These are phyloP conservation scores for Babesia gibsoni DNA, from an alignment of 169 alveolate genomes.

Conservation along the genomic window DNA sequence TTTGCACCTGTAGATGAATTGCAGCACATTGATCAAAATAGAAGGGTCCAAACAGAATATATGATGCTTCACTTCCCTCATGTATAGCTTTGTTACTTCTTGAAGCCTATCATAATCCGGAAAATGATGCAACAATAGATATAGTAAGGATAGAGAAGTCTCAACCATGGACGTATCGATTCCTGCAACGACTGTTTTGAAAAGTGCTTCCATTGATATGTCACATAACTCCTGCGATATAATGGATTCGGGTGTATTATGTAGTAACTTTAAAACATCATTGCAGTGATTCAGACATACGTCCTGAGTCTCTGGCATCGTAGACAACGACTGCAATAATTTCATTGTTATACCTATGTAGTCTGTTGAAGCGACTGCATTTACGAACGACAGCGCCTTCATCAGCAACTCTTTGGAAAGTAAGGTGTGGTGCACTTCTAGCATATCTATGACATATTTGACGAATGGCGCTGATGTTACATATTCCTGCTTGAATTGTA, in stretches of 20 bases:
- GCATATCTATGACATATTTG: not conserved
- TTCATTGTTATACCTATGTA: not conserved
- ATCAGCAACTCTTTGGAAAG: constrained; percentile 8
- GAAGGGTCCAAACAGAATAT: constrained; percentile 17
- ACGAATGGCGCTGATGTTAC: constrained; percentile 4
- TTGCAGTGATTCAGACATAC: constrained; percentile 15
- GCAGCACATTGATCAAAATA: constrained; percentile 25
- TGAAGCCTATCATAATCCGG: not conserved
- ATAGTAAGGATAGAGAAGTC: not conserved
- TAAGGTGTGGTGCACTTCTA: not conserved
- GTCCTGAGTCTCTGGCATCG: not conserved
- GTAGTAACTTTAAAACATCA: not conserved
- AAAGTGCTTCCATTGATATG: not conserved
- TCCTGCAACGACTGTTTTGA: not conserved
- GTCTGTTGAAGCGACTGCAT: not conserved
- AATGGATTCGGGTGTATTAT: not conserved
- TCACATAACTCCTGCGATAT: not conserved
- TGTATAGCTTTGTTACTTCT: not conserved
- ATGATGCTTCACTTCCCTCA: constrained; percentile 9
- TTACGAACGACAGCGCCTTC: constrained; percentile 3
- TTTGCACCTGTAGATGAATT: constrained; percentile 28
- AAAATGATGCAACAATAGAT: not conserved
- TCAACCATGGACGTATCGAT: not conserved
- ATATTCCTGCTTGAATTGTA: constrained; percentile 22
- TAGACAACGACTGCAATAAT: not conserved